phyloP scores from a whole-genome alignment of 2,329 filamentous ascomycete species.

The Seiridium cupressi region DNA sequence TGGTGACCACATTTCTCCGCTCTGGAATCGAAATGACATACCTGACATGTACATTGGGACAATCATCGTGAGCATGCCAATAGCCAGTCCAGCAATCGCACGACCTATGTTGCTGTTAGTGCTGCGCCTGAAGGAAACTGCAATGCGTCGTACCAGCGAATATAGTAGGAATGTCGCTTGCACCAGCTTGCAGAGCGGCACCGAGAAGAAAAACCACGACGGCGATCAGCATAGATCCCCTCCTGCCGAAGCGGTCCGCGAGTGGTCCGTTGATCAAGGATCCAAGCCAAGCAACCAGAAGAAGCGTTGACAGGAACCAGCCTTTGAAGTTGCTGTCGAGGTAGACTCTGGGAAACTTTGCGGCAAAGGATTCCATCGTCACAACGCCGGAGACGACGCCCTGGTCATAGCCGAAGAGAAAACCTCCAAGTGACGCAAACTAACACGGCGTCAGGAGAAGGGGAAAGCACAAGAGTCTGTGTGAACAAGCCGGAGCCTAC shows the following conservation, averaged over 20 bases:
- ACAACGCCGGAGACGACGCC: constrained; percentile 46
- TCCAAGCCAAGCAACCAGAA: constrained; percentile 47
- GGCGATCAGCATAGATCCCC: constrained; percentile 32
- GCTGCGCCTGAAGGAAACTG: background rate
- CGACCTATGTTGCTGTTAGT: constrained; percentile 26
- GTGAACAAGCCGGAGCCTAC: background rate
- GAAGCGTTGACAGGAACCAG: constrained; percentile 50
- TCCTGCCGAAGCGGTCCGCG: constrained; percentile 32
- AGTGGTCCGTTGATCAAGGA: constrained; percentile 41
- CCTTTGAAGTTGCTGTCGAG: constrained; percentile 45
- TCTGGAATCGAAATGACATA: constrained; percentile 20
- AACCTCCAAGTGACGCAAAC: background rate
- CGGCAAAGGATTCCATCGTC: constrained; percentile 42
- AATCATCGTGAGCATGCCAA: constrained; percentile 38
- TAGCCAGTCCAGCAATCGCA: constrained; percentile 40
- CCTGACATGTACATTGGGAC: constrained; percentile 21
- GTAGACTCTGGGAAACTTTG: constrained; percentile 30
- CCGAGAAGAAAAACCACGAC: constrained; percentile 19
- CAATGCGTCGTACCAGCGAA: constrained; percentile 21
- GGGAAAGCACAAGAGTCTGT: background rate
- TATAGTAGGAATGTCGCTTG: constrained; percentile 36
- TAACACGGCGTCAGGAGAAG: background rate
- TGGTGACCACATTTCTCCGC: constrained; percentile 31
- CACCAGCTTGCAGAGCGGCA: constrained; percentile 30
- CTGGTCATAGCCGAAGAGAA: constrained; percentile 45